Evolutionary conservation across 2,329 filamentous ascomycete species (phyloP).

Genomic region (Exophiala spinifera): DNA sequence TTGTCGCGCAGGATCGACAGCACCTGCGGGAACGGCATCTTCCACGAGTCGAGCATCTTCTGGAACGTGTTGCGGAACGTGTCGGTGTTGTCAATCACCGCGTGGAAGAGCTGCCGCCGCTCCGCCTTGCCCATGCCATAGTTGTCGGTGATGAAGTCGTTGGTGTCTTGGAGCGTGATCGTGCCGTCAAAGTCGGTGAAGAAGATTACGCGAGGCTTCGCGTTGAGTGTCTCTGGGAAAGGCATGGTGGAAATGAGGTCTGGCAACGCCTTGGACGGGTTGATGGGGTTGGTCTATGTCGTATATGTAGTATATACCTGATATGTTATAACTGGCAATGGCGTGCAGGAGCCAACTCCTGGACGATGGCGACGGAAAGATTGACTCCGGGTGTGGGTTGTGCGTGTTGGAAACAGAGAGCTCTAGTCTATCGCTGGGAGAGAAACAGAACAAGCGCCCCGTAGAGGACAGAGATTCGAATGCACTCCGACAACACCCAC

Average conservation of each 20-base stretch:
- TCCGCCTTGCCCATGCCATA: slow-evolving; percentile 74
- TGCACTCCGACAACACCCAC: background rate
- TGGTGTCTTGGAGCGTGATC: slow-evolving; percentile 72
- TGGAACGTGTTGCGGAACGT: slow-evolving; percentile 65
- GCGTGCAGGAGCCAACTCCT: no score
- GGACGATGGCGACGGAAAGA: no score
- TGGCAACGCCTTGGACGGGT: no score
- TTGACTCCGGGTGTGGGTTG: no score
- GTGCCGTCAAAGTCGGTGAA: slow-evolving; percentile 99
- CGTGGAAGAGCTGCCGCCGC: slow-evolving; percentile 70
- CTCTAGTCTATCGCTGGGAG: no score
- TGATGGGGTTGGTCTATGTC: no score
- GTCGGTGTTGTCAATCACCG: slow-evolving; percentile 66
- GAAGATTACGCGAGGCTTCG: slow-evolving; percentile 86
- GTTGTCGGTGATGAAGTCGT: slow-evolving; percentile 79
- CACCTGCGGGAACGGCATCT: slow-evolving; percentile 75
- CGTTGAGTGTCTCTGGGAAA: slow-evolving; percentile 36
- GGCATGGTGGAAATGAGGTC: slow-evolving; percentile 22
- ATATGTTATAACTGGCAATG: no score
- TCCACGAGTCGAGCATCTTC: slow-evolving; percentile 87
- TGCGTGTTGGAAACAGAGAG: no score
- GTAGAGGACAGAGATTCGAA: background rate
- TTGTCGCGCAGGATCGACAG: slow-evolving; percentile 73
- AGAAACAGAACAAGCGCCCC: no score
- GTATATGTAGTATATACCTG: background rate